These are phyloP conservation scores for Aureobasidium sp. DNA, from an alignment of 2,329 filamentous ascomycete genomes.

Conservation along the genomic window DNA sequence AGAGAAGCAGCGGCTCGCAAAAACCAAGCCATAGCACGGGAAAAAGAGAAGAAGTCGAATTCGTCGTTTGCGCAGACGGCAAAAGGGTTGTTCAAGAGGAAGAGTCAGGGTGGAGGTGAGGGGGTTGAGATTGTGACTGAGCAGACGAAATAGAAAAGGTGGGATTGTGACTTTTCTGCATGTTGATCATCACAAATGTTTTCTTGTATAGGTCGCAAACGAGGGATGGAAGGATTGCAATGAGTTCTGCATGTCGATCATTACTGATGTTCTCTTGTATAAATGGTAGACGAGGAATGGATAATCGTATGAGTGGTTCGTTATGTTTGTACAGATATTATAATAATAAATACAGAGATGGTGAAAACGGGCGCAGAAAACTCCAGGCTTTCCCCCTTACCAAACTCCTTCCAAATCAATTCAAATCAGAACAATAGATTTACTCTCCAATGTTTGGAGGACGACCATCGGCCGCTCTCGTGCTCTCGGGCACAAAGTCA, in stretches of 20 bases:
- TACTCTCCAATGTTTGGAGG: constrained; percentile 1
- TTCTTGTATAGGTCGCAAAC: background rate
- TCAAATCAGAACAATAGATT: background rate
- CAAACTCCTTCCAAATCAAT: no score
- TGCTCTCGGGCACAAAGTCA: constrained; percentile 19
- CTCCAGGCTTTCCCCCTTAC: background rate
- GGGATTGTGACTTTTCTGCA: no score
- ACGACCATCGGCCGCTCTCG: constrained; percentile 1
- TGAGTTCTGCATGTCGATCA: no score
- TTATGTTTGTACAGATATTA: background rate
- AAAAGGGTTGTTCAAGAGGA: background rate
- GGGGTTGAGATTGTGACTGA: background rate
- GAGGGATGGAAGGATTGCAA: no score
- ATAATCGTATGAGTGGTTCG: background rate
- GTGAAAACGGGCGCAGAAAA: background rate
- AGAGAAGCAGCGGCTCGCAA: background rate
- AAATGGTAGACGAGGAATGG: no score
- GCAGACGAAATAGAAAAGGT: background rate
- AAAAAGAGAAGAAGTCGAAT: background rate
- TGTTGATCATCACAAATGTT: background rate
- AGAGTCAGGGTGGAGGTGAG: background rate
- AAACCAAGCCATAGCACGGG: background rate
- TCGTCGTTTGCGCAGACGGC: background rate
- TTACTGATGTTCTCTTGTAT: no score
- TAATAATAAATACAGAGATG: background rate